A percentile compares a stretch with the other conserved stretches of the same genome.
Conservation (phyloP, 2,329 filamentous ascomycete genomes). For the Fusarium tupiense region DNA sequence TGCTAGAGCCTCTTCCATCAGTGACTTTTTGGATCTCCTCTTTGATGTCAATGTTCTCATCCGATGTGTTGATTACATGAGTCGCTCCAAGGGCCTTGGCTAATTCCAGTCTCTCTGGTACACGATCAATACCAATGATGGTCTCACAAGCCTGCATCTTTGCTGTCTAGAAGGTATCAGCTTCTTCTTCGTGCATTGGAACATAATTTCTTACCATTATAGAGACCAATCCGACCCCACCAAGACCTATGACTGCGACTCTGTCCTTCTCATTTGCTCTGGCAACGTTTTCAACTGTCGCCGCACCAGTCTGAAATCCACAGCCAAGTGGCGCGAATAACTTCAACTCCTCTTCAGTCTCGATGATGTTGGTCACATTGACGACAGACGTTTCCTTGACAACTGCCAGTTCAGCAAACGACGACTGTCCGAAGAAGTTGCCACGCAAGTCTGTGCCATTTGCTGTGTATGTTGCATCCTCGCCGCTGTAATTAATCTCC, state of each 20-base stretch:
- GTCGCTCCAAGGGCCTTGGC: neutral
- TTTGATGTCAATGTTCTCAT: neutral
- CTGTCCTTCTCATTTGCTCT: neutral
- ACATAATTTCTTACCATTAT: neutral
- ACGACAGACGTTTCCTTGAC: neutral
- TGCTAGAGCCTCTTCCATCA: neutral
- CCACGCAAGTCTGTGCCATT: neutral
- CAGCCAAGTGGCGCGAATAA: neutral
- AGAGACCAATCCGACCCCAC: neutral
- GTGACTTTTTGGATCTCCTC: neutral
- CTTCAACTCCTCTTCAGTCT: neutral
- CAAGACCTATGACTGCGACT: neutral
- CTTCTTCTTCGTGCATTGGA: accelerated
- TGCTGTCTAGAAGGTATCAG: neutral
- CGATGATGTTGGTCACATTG: neutral
- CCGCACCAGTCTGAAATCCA: neutral
- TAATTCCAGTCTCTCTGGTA: neutral
- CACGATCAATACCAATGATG: neutral
- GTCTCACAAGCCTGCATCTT: neutral
- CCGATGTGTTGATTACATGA: neutral
- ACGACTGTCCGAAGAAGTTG: neutral
- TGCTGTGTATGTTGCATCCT: neutral
- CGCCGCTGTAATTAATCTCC: neutral
- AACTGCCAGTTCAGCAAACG: neutral
- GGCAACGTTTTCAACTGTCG: neutral